Base-by-base conservation (phyloP, 177 flowering plant species). In the Telopea speciosissima region DNA sequence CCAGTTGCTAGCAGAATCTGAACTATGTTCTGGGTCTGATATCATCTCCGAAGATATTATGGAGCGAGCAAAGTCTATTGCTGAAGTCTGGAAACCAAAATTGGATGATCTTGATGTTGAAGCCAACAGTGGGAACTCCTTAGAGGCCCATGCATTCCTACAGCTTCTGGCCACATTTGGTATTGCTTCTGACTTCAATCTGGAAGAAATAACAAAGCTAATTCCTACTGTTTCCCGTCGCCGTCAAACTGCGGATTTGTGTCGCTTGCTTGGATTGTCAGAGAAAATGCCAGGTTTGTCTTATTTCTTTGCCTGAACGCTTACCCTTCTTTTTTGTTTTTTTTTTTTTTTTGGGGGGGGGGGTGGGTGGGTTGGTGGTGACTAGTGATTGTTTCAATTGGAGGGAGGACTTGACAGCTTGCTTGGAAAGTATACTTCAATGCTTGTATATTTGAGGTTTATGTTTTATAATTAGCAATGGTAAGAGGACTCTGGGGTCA, bases 81-180 rank as follows among this genome's bases (percentile, higher is more conserved):
- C 99, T 67, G 88, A 82, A 45, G 91, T 85, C 40, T 94, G 97
- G 98, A 92, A 90, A 68, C 97, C 97, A 25, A 90, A 83, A 80
- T 84, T 94, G 72, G 89, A 85, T 82, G 78, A 83, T 72, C 86
- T 92, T 68, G 97, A 92, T 72, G 67, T 83, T 73, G 97, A 90
- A 79, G 89, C 85, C 49, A 83, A 85, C 81, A 86, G 81, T 79
- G 99, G 99, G 66, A 94, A 94, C 80, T 92, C 95, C 33, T 82
- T 94, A 80, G 97, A 94, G 84, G 95, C 96, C 73, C 97, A 92
- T 83, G 99, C 99, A 45, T 94, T 90, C 72, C 77, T 94, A 81
- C 97, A 92, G 73, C 93, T 94, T 73, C 76, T 92, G 70, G 92
- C 87, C 62, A 89, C 97, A 45, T 94, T 90, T 80, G 86, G 78